Conservation (phyloP, 495 filamentous ascomycete species). For the Neurospora sp. region DNA sequence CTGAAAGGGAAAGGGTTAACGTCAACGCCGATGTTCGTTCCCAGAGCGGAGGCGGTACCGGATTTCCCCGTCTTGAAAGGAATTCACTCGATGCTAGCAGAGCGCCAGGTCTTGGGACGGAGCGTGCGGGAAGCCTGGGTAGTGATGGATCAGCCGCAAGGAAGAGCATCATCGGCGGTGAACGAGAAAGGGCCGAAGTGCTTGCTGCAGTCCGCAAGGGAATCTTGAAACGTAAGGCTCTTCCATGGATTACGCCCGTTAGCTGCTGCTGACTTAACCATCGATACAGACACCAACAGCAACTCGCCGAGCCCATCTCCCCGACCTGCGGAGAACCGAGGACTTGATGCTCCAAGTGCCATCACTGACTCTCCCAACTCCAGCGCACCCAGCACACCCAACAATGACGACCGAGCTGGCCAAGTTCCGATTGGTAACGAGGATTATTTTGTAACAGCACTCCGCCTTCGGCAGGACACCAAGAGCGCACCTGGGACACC, state of each 20-base stretch:
- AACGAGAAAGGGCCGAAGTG: constrained; percentile 82
- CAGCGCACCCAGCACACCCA: constrained; percentile 73
- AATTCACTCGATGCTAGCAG: constrained; percentile 58
- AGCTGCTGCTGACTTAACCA: not conserved
- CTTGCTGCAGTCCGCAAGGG: constrained; percentile 84
- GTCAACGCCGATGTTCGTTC: constrained; percentile 63
- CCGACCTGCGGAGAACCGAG: constrained; percentile 42
- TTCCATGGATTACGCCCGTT: not conserved
- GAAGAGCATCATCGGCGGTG: constrained; percentile 84
- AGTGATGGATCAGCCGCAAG: constrained; percentile 53
- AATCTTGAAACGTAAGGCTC: constrained; percentile 81
- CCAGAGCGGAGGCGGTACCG: constrained; percentile 62
- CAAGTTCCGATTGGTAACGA: constrained; percentile 66
- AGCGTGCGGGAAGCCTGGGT: constrained; percentile 43
- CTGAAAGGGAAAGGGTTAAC: constrained; percentile 75
- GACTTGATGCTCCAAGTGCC: constrained; percentile 41
- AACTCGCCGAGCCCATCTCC: constrained; percentile 54
- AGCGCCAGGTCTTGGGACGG: constrained; percentile 25
- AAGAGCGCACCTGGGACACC: constrained; percentile 76
- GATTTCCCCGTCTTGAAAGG: constrained; percentile 77
- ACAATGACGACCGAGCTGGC: constrained; percentile 57
- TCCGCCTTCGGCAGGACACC: constrained; percentile 55
- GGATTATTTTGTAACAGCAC: constrained; percentile 74
- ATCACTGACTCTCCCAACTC: constrained; percentile 69
- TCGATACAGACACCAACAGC: constrained; percentile 32